Evolutionary conservation across 2,329 filamentous ascomycete species (phyloP), one percentile per base, ranked within the genome.

Genomic region (Xenoacremonium recifei): DNA sequence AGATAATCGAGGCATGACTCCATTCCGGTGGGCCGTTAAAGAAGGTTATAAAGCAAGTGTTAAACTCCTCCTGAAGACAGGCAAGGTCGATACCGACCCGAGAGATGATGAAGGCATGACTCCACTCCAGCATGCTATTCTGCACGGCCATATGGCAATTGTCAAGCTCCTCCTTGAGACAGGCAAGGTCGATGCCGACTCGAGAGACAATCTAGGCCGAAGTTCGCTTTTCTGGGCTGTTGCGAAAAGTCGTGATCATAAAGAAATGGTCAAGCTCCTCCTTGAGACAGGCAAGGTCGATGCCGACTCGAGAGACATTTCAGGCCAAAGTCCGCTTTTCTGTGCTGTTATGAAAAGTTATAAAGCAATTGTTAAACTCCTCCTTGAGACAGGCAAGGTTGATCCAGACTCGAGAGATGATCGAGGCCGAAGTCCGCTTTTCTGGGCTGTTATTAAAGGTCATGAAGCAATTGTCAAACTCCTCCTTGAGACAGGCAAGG

Each of bases 401-500:
- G 31, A 40, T 32, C 13, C 21, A 15, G 31, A 39, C 6, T n/a
- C 17, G 17, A 31, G 17, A 30, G 41, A 35, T 35, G 12, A 21
- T 11, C 5, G 7, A 18, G 32, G 32, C 9, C 12, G 16, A 18
- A 35, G 15, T 18, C 32, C 32, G 32, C 32, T 35, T 18, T 35
- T 18, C 18, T 35, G 17, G 12, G 32, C 37, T 3, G 17, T 13
- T 13, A 9, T 7, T 11, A 7, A 31, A 31, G 29, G 29, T 15
- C 7, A 15, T 31, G 29, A 15, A 15, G 29, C 12, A 6, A 15
- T 15, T 31, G 29, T 31, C 6, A 9, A 15, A 11, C 29, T 31
- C 7, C n/a, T 31, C 6, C n/a, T 31, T 9, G n/a, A 31, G 29
- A 31, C 6, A 31, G 32, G 32, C 10, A 11, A 20, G 13, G 12